Conservation (phyloP, 768 basidiomycete genomes). For the Auriscalpium orientale region DNA sequence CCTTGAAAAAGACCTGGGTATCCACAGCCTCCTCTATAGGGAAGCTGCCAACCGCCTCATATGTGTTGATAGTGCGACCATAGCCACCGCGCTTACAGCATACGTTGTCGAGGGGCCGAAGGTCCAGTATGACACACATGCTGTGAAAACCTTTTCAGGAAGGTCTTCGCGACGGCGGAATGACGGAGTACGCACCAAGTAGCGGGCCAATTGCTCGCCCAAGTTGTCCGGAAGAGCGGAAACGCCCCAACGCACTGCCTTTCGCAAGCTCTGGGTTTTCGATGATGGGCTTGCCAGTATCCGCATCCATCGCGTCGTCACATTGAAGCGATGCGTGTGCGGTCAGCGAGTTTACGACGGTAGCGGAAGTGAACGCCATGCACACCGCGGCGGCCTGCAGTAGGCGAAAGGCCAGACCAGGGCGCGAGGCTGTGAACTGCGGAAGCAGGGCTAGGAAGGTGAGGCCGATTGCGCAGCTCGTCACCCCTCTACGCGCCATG, state of each 20-base stretch:
- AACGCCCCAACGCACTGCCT: constrained; percentile 76
- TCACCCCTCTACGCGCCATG: constrained; percentile 79
- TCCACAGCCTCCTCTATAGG: not conserved
- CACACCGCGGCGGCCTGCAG: constrained; percentile 70
- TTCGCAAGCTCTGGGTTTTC: constrained; percentile 67
- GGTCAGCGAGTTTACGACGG: constrained; percentile 90
- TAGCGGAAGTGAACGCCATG: constrained; percentile 91
- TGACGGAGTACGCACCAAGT: constrained; percentile 47
- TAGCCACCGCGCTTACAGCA: constrained; percentile 50
- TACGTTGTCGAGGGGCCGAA: constrained; percentile 81
- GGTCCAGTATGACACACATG: constrained; percentile 85
- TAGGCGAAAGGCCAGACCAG: constrained; percentile 40
- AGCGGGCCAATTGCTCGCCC: constrained; percentile 90
- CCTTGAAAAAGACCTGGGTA: not conserved
- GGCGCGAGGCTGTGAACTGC: constrained; percentile 34
- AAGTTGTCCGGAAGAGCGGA: constrained; percentile 90
- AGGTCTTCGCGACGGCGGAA: not conserved
- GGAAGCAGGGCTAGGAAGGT: constrained; percentile 68
- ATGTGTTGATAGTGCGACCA: constrained; percentile 46
- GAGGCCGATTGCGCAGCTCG: constrained; percentile 65
- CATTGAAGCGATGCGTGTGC: constrained; percentile 88
- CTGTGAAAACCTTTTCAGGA: constrained; percentile 28
- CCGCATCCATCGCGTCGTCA: constrained; percentile 55
- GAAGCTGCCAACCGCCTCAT: constrained; percentile 44
- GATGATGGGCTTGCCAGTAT: constrained; percentile 45